A percentile compares a stretch with the other conserved stretches of the same genome.
Conservation (phyloP, 2,329 filamentous ascomycete genomes). For the Trichothecium sympodiale region DNA sequence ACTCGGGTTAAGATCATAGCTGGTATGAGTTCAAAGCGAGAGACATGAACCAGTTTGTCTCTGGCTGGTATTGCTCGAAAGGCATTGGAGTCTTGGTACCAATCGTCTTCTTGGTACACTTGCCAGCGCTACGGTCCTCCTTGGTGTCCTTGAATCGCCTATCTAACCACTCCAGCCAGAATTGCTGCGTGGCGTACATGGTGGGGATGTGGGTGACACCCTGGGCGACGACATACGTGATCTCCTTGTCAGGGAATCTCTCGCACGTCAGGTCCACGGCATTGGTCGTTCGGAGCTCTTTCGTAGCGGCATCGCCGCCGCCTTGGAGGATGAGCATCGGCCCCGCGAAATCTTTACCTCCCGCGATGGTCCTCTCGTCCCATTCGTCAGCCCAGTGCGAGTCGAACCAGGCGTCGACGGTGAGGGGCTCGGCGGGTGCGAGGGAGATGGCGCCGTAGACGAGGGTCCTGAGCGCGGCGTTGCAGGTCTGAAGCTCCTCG, state of each 20-base stretch:
- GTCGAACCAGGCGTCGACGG: conserved; percentile 8
- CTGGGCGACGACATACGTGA: conserved; percentile 10
- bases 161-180: conserved; percentile 15
- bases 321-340: conserved; percentile 27
- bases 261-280: conserved; percentile 12
- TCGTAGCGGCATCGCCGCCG: conserved; percentile 11
- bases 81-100: conserved; percentile 5
- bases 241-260: conserved; percentile 5
- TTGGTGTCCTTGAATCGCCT: conserved; percentile 6
- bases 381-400: conserved; percentile 12
- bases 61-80: conserved; percentile 6
- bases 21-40: conserved; percentile 5
- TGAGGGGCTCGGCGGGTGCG: conserved; percentile 1
- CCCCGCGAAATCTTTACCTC: conserved; percentile 18
- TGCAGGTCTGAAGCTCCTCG: conserved; percentile 8
- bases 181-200: conserved; percentile 11
- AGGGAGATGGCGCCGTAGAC: conserved; percentile 3
- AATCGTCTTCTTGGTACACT: conserved; percentile 3
- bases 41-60: conserved; percentile 5
- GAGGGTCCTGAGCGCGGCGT: conserved; percentile 5
- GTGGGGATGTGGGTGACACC: conserved; percentile 8
- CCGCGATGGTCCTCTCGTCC: conserved; percentile 13
- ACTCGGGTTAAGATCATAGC: too few species aligned
- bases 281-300: conserved; percentile 5
- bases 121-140: background rate